phyloP scores from a whole-genome alignment of 805 yeast genomes.

The Saccharomycopsis schoenii region DNA sequence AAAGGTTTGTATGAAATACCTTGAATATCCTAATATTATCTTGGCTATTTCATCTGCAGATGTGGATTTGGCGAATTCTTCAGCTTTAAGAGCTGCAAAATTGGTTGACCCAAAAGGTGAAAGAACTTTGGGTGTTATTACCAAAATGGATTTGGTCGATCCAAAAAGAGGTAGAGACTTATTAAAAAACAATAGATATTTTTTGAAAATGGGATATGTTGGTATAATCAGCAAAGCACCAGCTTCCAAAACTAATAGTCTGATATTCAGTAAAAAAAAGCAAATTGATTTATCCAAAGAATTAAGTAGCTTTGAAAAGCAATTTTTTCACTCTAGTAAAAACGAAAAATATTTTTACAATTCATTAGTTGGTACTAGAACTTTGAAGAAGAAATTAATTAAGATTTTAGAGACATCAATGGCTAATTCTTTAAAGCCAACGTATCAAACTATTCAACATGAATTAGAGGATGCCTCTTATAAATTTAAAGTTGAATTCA shows the following conservation, averaged over 20 bases:
- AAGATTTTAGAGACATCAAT: conserved; percentile 81
- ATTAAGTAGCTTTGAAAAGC: conserved; percentile 31
- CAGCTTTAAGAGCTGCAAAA: conserved; percentile 87
- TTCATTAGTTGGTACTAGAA: conserved; percentile 66
- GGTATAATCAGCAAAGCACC: conserved; percentile 93
- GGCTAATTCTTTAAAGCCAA: conserved; percentile 83
- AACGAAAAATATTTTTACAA: conserved; percentile 50
- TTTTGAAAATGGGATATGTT: conserved; percentile 92
- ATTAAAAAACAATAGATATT: conserved; percentile 72
- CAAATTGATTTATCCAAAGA: conserved; percentile 23
- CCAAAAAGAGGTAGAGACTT: conserved; percentile 61
- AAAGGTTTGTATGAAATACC: conserved; percentile 71
- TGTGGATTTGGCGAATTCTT: conserved; percentile 92
- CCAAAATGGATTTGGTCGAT: conserved; percentile 84
- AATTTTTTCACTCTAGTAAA: conserved; percentile 43
- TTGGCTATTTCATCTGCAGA: conserved; percentile 96
- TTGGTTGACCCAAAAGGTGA: conserved; percentile 88
- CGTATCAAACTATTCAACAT: conserved; percentile 72
- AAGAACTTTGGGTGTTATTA: conserved; percentile 92
- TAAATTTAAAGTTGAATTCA: conserved; percentile 91
- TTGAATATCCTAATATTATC: conserved; percentile 87
- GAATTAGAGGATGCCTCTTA: conserved; percentile 92
- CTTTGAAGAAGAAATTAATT: conserved; percentile 71
- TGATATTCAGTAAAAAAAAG: conserved; percentile 24
- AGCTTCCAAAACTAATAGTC: conserved; percentile 19